Evolutionary conservation across 2,329 filamentous ascomycete species (phyloP), one percentile per base, ranked within the genome.

Genomic region (Emergomyces pasteurianus): DNA sequence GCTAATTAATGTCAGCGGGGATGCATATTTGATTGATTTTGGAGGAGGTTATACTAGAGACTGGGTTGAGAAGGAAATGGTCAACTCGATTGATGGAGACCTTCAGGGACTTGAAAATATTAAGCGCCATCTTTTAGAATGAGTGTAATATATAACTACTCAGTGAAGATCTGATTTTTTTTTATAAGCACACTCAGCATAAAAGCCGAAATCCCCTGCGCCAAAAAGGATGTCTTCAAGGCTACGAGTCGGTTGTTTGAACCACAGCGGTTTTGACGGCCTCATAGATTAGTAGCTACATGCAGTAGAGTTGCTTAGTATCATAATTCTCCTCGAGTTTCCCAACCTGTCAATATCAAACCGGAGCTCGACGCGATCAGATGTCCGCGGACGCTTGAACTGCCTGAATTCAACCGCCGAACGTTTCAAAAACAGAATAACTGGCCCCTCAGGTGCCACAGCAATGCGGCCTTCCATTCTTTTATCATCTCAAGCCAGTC

Each of bases 21-120:
- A 69, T 62, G 47, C 61, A 38, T 70, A 66, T 63, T 55, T 71
- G 10, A 66, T 69, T 58, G 68, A 72, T 65, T 71, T 71, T 61
- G 67, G 66, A 36, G 68, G 68, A 38, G 67, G 63, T 58, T 70
- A 60, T 55, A 71, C 65, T 21, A 26, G 62, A 34, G 64, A 64
- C 31, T 70, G 67, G 66, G 64, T 70, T 47, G 64, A 68, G 46
- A 58, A 63, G 58, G 64, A 68, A 38, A 59, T 65, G 47, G 50
- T 55, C 2, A 63, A 70, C 47, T 67, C 67, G 7, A 49, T 61
- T 18, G 66, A 67, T 26, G 67, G 69, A 23, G 67, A 70, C 60
- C 60, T 65, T 31, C 61, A 67, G 58, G 68, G 64, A 43, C 61
- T 68, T 60, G 52, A 42, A 31, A 61, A 40, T 46, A 62, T 67